Base-by-base conservation (phyloP, 2,329 filamentous ascomycete genomes). In the Exophiala sideris region DNA sequence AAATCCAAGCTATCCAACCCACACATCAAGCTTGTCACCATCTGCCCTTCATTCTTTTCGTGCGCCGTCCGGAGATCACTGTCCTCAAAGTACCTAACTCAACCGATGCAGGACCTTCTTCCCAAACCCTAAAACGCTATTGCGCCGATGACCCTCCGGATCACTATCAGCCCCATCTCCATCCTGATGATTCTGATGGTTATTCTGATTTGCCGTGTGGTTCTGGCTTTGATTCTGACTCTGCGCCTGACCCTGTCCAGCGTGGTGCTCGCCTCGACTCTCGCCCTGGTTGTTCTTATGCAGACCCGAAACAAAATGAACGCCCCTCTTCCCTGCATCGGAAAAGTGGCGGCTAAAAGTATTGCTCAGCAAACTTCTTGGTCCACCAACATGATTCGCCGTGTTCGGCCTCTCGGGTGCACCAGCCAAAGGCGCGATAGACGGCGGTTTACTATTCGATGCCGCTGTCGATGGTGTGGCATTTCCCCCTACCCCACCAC, bases 31-130 rank as follows among this genome's bases (percentile, higher is more conserved):
- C n/a, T 3, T 44, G 2, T 18, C 16, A 18, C 3, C 16, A 2
- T 18, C 16, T 18, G 16, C 16, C 24, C 24, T 29, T 29, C 24
- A 5, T 29, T 29, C 24, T 8, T 5, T 3, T 5, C 24, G 5
- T 29, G 24, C 24, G 24, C 24, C 7, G 24, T 29, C 24, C 39
- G 18, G 24, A 36, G 24, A 18, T 16, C 12, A 8, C 16, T 40
- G 65, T 97, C 47, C 38, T 20, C 16, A 47, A 33, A 24, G 10
- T 10, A 24, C 29, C 39, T 54, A 64, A 39, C 64, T 66, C 54
- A 75, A 62, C 35, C 67, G 66, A 35, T 69, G 65, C 33, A 75
- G 57, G 35, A 75, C 63, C 60, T 72, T 75, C 62, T 74, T 73
- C 24, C 71, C 70, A 7, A 75, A 62, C 48, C 72, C 54, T n/a